Conservation (phyloP, 768 basidiomycete genomes). For the Galerina sulciceps region DNA sequence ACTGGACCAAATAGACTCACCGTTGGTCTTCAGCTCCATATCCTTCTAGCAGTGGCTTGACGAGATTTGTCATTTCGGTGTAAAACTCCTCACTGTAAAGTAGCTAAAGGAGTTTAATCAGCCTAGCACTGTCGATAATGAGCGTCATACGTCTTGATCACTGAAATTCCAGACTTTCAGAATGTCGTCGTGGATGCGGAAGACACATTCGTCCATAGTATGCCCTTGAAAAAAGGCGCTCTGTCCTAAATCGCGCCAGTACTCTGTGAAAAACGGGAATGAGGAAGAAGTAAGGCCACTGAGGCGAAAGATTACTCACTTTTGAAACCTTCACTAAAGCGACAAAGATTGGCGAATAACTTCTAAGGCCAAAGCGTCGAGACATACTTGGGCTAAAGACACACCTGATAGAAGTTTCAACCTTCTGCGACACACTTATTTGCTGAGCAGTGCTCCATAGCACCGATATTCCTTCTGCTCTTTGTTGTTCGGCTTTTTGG, state of each 20-base stretch:
- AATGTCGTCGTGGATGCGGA: conserved; percentile 17
- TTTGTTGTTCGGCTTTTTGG: too few species aligned
- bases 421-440: neutral
- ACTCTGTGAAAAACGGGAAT: neutral
- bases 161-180: conserved; percentile 24
- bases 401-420: neutral
- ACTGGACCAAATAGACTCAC: too few species aligned
- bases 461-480: neutral
- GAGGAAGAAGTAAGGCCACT: neutral
- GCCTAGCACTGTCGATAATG: neutral
- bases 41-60: too few species aligned
- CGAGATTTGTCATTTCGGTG: neutral
- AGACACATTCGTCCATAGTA: conserved; percentile 4
- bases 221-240: conserved; percentile 8
- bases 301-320: neutral
- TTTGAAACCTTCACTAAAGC: neutral
- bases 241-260: neutral
- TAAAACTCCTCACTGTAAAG: neutral
- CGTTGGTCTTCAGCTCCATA: too few species aligned
- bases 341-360: neutral
- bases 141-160: conserved; percentile 6
- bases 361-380: too few species aligned
- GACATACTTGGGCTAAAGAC: too few species aligned
- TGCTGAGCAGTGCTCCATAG: neutral
- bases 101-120: neutral